Percentiles rank a stretch among this genome's conserved stretches.
Evolutionary conservation across 208 protist species (phyloP).

Genomic region (Trypanosoma congolense): DNA sequence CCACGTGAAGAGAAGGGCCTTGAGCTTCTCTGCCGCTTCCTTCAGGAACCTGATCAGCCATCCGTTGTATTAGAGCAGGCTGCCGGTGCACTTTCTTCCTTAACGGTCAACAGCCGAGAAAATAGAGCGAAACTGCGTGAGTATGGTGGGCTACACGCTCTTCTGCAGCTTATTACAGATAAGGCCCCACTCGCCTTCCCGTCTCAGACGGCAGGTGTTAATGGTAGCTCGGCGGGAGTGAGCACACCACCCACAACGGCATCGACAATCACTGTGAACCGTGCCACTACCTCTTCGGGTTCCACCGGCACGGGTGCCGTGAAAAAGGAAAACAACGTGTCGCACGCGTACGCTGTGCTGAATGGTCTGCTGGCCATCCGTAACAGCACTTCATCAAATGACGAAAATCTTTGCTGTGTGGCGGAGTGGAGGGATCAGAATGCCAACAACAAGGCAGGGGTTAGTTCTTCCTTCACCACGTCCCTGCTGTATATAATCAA

Average conservation of each 20-base stretch:
- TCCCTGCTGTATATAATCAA: slow-evolving; percentile 75
- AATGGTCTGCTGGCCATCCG: slow-evolving; percentile 78
- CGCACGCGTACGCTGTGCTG: slow-evolving; percentile 65
- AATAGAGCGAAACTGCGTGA: slow-evolving; percentile 75
- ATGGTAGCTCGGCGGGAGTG: neutral
- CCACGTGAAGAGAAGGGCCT: slow-evolving; percentile 74
- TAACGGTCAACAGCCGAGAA: slow-evolving; percentile 82
- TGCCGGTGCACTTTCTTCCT: slow-evolving; percentile 80
- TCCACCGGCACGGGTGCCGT: slow-evolving; percentile 6
- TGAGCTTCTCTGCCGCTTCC: slow-evolving; percentile 73
- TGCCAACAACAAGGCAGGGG: neutral
- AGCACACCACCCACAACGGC: neutral
- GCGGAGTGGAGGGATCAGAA: slow-evolving; percentile 23
- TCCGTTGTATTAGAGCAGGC: slow-evolving; percentile 85
- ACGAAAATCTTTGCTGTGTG: slow-evolving; percentile 50
- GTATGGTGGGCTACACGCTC: slow-evolving; percentile 62
- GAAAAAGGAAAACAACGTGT: slow-evolving; percentile 26
- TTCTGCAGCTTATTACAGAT: slow-evolving; percentile 64
- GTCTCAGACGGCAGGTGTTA: neutral
- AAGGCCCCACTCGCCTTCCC: slow-evolving; percentile 61
- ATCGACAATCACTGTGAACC: neutral
- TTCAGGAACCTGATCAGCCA: slow-evolving; percentile 55
- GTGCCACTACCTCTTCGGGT: slow-evolving; percentile 1
- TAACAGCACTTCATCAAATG: slow-evolving; percentile 74
- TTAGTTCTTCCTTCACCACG: slow-evolving; percentile 30